Percentiles rank a stretch among this genome's conserved stretches.
phyloP scores from a whole-genome alignment of 345 rosid species.

The Ceriops decandra region DNA sequence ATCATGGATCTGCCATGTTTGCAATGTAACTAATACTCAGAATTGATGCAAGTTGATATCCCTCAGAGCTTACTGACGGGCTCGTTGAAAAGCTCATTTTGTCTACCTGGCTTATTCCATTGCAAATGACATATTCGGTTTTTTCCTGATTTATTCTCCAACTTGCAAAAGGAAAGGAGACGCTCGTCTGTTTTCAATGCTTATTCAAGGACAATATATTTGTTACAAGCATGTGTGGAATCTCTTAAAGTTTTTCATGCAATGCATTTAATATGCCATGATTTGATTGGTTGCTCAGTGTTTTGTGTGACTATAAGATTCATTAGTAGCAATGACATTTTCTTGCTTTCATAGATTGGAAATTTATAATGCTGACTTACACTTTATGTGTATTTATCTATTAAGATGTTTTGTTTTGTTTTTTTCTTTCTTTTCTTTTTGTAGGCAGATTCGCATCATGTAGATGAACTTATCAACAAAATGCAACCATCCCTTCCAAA shows the following conservation, averaged over 20 bases:
- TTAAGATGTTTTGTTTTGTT: background rate
- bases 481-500: constrained; percentile 50
- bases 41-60: too few relatives aligned
- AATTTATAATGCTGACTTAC: background rate
- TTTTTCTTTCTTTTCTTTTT: background rate
- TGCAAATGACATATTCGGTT: background rate
- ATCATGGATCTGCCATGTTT: background rate
- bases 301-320: too few relatives aligned
- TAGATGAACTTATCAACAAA: constrained; percentile 42
- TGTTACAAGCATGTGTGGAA: too few relatives aligned
- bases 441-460: constrained; percentile 48
- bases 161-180: background rate
- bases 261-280: too few relatives aligned
- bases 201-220: background rate
- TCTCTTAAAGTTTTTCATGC: too few relatives aligned
- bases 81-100: too few relatives aligned
- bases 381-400: background rate
- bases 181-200: background rate
- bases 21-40: too few relatives aligned
- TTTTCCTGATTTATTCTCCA: background rate
- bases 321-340: too few relatives aligned
- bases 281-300: too few relatives aligned
- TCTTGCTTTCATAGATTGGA: too few relatives aligned
- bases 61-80: too few relatives aligned
- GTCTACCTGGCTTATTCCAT: background rate